A percentile compares a stretch with the other conserved stretches of the same genome.
These are phyloP conservation scores for Aspergillus kassunensis DNA, from an alignment of 495 filamentous ascomycete genomes.

Conservation along the genomic window DNA sequence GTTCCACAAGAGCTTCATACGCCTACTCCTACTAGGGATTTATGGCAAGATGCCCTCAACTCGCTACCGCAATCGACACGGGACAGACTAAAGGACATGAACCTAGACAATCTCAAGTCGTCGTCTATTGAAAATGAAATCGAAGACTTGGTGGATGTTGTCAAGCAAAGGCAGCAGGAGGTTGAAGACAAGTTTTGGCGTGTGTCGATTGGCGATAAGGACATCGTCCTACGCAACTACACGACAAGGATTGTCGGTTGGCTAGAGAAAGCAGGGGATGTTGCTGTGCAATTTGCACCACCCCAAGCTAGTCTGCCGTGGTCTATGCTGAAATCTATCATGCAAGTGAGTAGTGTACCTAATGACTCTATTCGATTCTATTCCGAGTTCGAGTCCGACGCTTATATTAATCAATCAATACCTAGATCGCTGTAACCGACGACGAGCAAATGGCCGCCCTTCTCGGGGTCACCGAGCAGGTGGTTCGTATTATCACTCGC, in stretches of 20 bases:
- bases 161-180: slow-evolving; percentile 6
- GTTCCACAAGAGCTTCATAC: too few species aligned
- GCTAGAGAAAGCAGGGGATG: slow-evolving; percentile 14
- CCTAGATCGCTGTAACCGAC: slow-evolving; percentile 18
- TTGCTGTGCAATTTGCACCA: slow-evolving; percentile 15
- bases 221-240: slow-evolving; percentile 5
- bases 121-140: neutral
- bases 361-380: neutral
- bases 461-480: slow-evolving; percentile 15
- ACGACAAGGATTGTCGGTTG: slow-evolving; percentile 9
- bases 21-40: too few species aligned
- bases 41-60: too few species aligned
- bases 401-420: neutral
- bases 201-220: neutral
- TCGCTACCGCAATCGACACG: too few species aligned
- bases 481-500: slow-evolving; percentile 17
- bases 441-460: slow-evolving; percentile 19
- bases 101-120: too few species aligned
- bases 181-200: slow-evolving; percentile 9
- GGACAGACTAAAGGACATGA: too few species aligned
- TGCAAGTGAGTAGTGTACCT: slow-evolving; percentile 5
- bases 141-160: neutral
- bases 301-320: slow-evolving; percentile 16
- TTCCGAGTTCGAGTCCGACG: neutral
- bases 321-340: slow-evolving; percentile 8